phyloP scores from a whole-genome alignment of 768 basidiomycete genomes.

The Ramaria rubella region DNA sequence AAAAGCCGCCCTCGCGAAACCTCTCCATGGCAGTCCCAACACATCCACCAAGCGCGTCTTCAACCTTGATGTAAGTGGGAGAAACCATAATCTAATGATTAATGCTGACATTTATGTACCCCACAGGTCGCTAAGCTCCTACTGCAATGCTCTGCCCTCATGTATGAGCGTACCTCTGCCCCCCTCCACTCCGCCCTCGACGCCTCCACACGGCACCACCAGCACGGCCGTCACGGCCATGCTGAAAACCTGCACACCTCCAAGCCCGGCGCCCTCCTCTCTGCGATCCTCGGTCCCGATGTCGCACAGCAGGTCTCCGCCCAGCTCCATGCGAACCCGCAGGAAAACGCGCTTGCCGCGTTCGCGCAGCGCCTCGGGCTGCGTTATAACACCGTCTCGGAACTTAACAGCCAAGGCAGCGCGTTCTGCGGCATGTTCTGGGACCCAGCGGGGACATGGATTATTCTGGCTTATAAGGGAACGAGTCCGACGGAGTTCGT shows the following conservation, averaged over 20 bases:
- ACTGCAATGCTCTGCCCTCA: constrained; percentile 18
- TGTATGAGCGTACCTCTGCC: constrained; percentile 17
- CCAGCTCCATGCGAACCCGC: constrained; percentile 13
- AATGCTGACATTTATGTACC: not conserved
- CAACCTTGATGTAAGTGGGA: constrained; percentile 14
- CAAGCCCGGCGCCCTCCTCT: constrained; percentile 12
- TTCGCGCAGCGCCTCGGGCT: constrained; percentile 13
- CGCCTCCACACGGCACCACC: not conserved
- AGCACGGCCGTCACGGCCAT: not conserved
- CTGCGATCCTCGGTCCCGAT: constrained; percentile 8
- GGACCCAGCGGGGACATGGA: constrained; percentile 15
- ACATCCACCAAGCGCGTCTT: constrained; percentile 14
- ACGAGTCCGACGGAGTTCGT: constrained; percentile 16
- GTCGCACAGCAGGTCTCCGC: constrained; percentile 11
- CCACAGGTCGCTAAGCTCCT: constrained; percentile 14
- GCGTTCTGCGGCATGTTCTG: constrained; percentile 18
- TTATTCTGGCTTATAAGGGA: constrained; percentile 19
- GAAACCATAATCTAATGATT: not conserved
- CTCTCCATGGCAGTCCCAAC: constrained; percentile 9
- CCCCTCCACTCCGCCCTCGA: constrained; percentile 14
- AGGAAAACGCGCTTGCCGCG: constrained; percentile 13
- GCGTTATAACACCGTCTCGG: constrained; percentile 15
- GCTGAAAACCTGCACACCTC: not conserved
- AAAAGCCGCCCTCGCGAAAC: constrained; percentile 9
- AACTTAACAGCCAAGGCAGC: constrained; percentile 15